Percentiles rank a stretch among this genome's conserved stretches.
Evolutionary conservation across 768 basidiomycete genomes (phyloP).

Genomic region (Podaxis sp.): DNA sequence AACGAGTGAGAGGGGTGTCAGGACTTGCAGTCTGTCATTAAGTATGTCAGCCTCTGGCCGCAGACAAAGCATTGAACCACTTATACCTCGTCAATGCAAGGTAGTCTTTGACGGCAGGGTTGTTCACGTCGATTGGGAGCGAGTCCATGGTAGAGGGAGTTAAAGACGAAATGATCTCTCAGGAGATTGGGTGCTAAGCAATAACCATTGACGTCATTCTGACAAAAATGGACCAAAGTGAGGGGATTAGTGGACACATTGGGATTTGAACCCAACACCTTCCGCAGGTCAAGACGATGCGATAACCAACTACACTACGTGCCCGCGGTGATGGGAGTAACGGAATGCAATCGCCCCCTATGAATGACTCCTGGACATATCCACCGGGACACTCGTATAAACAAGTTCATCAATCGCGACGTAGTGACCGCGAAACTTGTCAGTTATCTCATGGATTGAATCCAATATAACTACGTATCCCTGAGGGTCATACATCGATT

Average conservation of each 20-base stretch:
- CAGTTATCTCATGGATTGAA: too few species aligned
- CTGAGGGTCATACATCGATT: not conserved
- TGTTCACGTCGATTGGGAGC: slow-evolving; percentile 55
- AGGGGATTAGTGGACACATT: slow-evolving; percentile 20
- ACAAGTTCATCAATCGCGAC: too few species aligned
- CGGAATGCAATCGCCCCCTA: too few species aligned
- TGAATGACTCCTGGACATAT: too few species aligned
- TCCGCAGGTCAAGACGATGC: slow-evolving; percentile 16
- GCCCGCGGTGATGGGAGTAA: slow-evolving; percentile 14
- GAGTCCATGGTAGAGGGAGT: slow-evolving; percentile 42
- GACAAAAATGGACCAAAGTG: not conserved
- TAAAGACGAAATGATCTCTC: not conserved
- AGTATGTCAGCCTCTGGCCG: too few species aligned
- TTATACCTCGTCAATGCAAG: slow-evolving; percentile 53
- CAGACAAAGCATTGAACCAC: not conserved
- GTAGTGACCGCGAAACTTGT: too few species aligned
- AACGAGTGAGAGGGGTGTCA: slow-evolving; percentile 82
- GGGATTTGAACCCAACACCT: slow-evolving; percentile 29
- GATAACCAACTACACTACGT: slow-evolving; percentile 34
- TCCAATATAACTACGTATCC: not conserved
- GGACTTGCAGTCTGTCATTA: slow-evolving; percentile 61
- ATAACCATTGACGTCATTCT: not conserved
- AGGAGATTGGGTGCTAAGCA: not conserved
- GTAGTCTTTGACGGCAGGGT: slow-evolving; percentile 65
- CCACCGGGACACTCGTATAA: too few species aligned